Base-by-base conservation (phyloP, 768 basidiomycete species). In the Auricularia sp. region DNA sequence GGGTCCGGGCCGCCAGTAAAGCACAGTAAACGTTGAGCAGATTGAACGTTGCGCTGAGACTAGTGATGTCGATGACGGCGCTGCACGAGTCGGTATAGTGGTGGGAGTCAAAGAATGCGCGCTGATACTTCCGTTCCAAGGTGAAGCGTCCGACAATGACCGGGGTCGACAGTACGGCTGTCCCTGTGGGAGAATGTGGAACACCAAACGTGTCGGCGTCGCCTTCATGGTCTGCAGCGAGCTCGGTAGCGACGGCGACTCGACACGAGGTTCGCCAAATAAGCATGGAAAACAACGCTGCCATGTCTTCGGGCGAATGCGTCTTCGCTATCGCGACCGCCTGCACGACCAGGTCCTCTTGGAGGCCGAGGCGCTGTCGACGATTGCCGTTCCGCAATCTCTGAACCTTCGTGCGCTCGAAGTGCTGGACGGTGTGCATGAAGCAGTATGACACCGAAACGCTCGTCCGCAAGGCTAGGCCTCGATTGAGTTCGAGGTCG, bases 11-110 rank as follows among this genome's bases (percentile, higher is more conserved):
- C 10, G 86, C 89, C 60, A 92, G 80, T 53, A 93, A 76, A 16
- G 78, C 69, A 68, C 84, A 86, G 71, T 94, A 94, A 36, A 87
- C 76, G 71, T 88, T 85, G 16, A 83, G 82, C 11, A 78, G 73
- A 65, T 85, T 82, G 59, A 75, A 59, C 51, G 66, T 23, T 63
- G 66, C 67, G 61, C 64, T 56, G 62, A 68, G 11, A 69, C 64
- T 23, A 71, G 65, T 59, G 58, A 63, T 36, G 14, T 60, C 44
- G 39, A 65, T 14, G 33, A 61, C 36, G 29, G 64, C 42, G 39
- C 62, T 63, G 59, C 63, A 64, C 14, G 61, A 42, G 18, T 62
- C 64, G 36, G 56, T 44, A 43, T 60, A 36, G 7, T 14, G 47
- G 18, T 44, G 43, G 47, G 12, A 29, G 43, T 65, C 61, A 11